Evolutionary conservation across 2,329 filamentous ascomycete species (phyloP), one percentile per base, ranked within the genome.

Genomic region (Cercospora sp.): DNA sequence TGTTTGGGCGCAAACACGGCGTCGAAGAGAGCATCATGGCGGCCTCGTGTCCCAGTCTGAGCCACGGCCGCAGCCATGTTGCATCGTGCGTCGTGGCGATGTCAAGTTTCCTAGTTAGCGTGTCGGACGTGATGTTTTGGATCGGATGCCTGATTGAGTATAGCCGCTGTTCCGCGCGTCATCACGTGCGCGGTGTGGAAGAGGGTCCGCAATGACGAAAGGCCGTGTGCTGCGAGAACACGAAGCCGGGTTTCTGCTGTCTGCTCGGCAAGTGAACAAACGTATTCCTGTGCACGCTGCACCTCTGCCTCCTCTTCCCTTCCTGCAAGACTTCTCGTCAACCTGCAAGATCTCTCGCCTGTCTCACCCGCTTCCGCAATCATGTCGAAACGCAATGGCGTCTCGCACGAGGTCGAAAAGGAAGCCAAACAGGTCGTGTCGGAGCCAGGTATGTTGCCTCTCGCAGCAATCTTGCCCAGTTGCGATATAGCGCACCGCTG

Each of bases 371-470:
- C 58, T 24, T 58, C 62, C 57, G 37, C 69, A 59, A 73, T 30
- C 76, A 91, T 91, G 89, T 90, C 89, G 70, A 89, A 88, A 83
- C 83, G 89, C 83, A 85, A 81, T 69, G 82, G 82, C 77, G 82
- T 82, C 66, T 78, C 83, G 70, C 85, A 84, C 77, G 85, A 84
- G 78, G 79, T 79, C 66, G 78, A 80, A 63, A 86, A 86, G 75
- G 78, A 81, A 65, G 74, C 72, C 76, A 73, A 78, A 59, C 72
- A 77, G 62, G 70, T 66, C 58, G 74, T 77, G 53, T 79, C 79
- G 72, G 81, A 82, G 71, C 79, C 80, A 71, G 79, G 84, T 86
- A 78, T 67, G 82, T 43, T 61, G 18, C 43, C 28, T n/a, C 40
- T 58, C 24, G 18, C 37, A 26, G 60, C 3, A 30, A 9, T 62